These are phyloP conservation scores for Rhizopus arrhizus DNA, from an alignment of 371 early-diverging fungal genomes.

Conservation along the genomic window DNA sequence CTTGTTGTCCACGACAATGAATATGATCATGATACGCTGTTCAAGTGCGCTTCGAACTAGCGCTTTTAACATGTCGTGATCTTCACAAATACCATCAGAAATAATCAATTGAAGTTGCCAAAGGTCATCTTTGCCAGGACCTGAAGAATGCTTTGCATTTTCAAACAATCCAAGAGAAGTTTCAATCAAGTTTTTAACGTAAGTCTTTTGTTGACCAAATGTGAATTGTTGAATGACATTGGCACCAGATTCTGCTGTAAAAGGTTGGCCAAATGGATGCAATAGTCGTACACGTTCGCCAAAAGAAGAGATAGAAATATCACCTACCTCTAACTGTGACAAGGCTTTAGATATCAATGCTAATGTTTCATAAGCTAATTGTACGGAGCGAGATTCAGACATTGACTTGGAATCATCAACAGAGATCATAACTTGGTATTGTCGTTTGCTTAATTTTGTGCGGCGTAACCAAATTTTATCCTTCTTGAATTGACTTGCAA, in stretches of 20 bases:
- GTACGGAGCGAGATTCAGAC: constrained; percentile 85
- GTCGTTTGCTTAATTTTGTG: constrained; percentile 95
- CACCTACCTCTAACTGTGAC: constrained; percentile 92
- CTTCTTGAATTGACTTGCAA: constrained; percentile 98
- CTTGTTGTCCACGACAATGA: constrained; percentile 92
- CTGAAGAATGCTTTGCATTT: constrained; percentile 61
- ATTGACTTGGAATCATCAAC: constrained; percentile 99
- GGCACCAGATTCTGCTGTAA: constrained; percentile 88
- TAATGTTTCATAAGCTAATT: constrained; percentile 92
- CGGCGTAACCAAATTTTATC: constrained; percentile 99
- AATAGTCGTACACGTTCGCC: constrained; percentile 85
- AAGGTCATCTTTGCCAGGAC: constrained; percentile 64
- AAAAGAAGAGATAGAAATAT: constrained; percentile 87
- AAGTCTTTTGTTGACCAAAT: constrained; percentile 89
- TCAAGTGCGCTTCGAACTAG: constrained; percentile 86
- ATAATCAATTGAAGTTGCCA: constrained; percentile 97
- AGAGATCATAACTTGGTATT: constrained; percentile 98
- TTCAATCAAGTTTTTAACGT: constrained; percentile 83
- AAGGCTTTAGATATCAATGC: constrained; percentile 91
- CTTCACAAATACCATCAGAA: constrained; percentile 96
- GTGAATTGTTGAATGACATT: constrained; percentile 85
- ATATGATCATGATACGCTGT: constrained; percentile 90
- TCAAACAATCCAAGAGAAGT: constrained; percentile 76
- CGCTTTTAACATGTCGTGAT: constrained; percentile 78
- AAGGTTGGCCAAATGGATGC: constrained; percentile 91